Evolutionary conservation across 371 early-diverging fungal species (phyloP).

Genomic region (Lichtheimia ornata): DNA sequence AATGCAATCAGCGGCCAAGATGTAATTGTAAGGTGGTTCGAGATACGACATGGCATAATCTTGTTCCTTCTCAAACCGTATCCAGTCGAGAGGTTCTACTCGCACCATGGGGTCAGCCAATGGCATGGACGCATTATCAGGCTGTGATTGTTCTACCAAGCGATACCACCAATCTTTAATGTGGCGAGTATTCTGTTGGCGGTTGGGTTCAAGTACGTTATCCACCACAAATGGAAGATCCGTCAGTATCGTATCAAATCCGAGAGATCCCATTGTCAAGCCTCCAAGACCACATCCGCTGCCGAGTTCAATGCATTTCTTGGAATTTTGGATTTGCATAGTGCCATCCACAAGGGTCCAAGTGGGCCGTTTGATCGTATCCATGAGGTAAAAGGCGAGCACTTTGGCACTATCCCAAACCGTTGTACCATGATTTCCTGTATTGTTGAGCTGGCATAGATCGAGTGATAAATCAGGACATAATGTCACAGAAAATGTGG

Average conservation of each 20-base stretch:
- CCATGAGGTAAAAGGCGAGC: conserved; percentile 32
- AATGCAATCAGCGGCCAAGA: conserved; percentile 43
- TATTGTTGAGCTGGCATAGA: conserved; percentile 34
- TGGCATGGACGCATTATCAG: conserved; percentile 4
- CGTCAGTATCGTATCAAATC: conserved; percentile 33
- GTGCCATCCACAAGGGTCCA: conserved; percentile 13
- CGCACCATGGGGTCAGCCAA: conserved; percentile 18
- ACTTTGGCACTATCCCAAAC: conserved; percentile 43
- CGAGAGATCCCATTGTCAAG: conserved; percentile 33
- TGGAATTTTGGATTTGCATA: conserved; percentile 18
- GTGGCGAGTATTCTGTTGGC: conserved; percentile 10
- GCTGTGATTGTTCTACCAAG: conserved; percentile 11
- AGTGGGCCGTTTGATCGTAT: conserved; percentile 23
- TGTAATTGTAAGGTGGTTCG: conserved; percentile 26
- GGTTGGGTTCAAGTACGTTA: conserved; percentile 23
- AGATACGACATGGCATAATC: conserved; percentile 6
- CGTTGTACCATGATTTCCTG: conserved; percentile 41
- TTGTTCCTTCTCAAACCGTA: conserved; percentile 9
- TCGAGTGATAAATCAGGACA: conserved; percentile 21
- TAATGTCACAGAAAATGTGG: conserved; percentile 26
- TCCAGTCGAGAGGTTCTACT: conserved; percentile 36
- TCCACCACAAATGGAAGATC: conserved; percentile 37
- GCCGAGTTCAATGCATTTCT: conserved; percentile 37
- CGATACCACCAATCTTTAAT: conserved; percentile 38
- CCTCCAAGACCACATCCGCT: conserved; percentile 45